Evolutionary conservation across 2,329 filamentous ascomycete genomes (phyloP).

Genomic region (Colletotrichum sansevieriae): DNA sequence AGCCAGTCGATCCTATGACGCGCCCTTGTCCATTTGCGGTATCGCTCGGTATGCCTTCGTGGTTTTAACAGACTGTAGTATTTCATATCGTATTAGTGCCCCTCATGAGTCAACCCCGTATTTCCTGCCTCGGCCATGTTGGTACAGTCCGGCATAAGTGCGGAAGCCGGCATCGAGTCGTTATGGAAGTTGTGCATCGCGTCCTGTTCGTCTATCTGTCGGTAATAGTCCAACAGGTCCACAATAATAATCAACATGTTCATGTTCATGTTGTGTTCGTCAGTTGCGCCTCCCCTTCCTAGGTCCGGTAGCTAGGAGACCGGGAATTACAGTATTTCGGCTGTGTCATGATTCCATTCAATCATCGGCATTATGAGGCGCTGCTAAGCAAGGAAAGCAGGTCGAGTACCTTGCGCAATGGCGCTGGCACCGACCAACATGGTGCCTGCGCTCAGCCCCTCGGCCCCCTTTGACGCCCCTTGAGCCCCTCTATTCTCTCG

Average conservation of each 20-base stretch:
- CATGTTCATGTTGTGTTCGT: conserved; percentile 6
- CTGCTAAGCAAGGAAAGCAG: conserved; percentile 14
- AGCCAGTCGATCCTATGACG: conserved; percentile 28
- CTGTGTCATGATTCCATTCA: conserved; percentile 9
- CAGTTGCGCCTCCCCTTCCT: not conserved
- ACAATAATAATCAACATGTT: conserved; percentile 1
- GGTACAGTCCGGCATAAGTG: conserved; percentile 2
- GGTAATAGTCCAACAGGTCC: conserved; percentile 25
- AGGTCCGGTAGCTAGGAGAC: conserved; percentile 2
- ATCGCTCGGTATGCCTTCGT: not conserved
- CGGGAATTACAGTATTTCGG: conserved; percentile 23
- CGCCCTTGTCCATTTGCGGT: not conserved
- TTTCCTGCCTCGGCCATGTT: not conserved
- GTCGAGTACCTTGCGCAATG: conserved; percentile 32
- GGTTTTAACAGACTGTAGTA: no score
- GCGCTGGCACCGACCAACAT: conserved; percentile 27
- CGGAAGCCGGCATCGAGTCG: not conserved
- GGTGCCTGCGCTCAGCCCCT: conserved; percentile 34
- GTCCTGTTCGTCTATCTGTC: conserved; percentile 6
- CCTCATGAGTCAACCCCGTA: not conserved
- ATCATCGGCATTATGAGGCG: conserved; percentile 22
- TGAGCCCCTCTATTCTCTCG: not conserved
- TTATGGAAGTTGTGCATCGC: conserved; percentile 3
- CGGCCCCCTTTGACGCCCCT: conserved; percentile 14
- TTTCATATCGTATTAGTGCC: not conserved